Base-by-base conservation (phyloP, 2,329 filamentous ascomycete genomes). In the Chalara sp. region DNA sequence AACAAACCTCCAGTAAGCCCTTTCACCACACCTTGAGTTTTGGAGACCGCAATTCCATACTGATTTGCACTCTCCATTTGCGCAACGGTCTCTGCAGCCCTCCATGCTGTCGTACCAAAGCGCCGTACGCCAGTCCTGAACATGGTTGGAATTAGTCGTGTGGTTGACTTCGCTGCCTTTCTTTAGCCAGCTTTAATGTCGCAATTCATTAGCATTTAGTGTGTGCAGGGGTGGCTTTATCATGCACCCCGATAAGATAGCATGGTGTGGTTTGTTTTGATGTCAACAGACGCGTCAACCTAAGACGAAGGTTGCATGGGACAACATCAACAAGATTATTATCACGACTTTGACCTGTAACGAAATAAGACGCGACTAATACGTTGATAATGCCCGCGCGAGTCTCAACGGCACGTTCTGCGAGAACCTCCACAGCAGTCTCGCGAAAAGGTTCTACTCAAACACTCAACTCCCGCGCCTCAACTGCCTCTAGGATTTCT, bases 1-100 rank as follows among this genome's bases (percentile, higher is more conserved):
- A 56, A 44, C 63, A 54, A 75, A 86, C 84, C 84, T 72, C 83
- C 84, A 50, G 84, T 75, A 54, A 88, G 75, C 47, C 83, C 77
- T 62, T 84, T 76, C 44, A 83, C 83, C 53, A 80, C 70, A 48
- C 82, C 79, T 65, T 88, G 84, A 6, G 80, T 81, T 62, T 79
- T 78, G 21, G 84, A 86, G 53, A 88, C 79, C 48, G 75, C 74
- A 54, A 85, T 74, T 46, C 76, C 75, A 58, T 83, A 83, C 31
- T 72, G 65, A 55, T 79, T 76, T 13, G 69, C 66, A 7, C 70
- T 71, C 57, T 78, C 74, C 50, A 72, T 69, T 50, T 74, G 68
- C 6, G 70, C 67, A 31, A 68, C 62, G 32, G 64, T 67, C 52
- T 80, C 72, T 35, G 66, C 74, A 55, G 71, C 71, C 53, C 73